Conservation (phyloP, 228 moss, liverwort and hornwort species). For the Sphagnum fallax region DNA sequence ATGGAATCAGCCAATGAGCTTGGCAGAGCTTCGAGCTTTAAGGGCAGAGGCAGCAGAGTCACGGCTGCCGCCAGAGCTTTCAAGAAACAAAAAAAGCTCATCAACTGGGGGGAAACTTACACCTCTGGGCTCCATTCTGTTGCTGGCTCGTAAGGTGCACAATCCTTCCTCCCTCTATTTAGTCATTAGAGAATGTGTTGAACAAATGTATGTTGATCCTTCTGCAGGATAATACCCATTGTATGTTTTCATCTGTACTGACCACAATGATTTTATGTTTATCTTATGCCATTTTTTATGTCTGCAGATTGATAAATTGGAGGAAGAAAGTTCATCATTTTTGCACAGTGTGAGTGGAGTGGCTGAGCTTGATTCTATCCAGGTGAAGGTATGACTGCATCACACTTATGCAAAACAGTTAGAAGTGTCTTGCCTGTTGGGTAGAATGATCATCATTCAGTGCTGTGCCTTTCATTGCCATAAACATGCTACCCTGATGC, state of each 20-base stretch:
- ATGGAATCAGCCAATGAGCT: conserved; percentile 46
- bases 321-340: conserved; percentile 59
- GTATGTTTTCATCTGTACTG: too few relatives aligned
- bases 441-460: not conserved
- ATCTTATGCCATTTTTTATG: not conserved
- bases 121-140: conserved; percentile 79
- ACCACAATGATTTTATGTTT: not conserved
- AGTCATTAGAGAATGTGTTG: not conserved
- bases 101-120: conserved; percentile 53
- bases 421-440: too few relatives aligned
- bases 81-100: conserved; percentile 20
- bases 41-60: conserved; percentile 88
- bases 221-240: too few relatives aligned
- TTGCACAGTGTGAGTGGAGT: conserved; percentile 20
- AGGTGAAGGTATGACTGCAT: conserved; percentile 46
- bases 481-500: not conserved
- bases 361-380: conserved; percentile 23
- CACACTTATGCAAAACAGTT: too few relatives aligned
- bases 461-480: not conserved
- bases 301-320: conserved; percentile 73
- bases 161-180: not conserved
- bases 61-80: conserved; percentile 43
- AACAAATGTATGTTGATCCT: not conserved
- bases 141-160: conserved; percentile 74
- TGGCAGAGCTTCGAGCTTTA: conserved; percentile 79